Base-by-base conservation (phyloP, 1,139 yeast species). In the Kurtzmaniella natalensis region DNA sequence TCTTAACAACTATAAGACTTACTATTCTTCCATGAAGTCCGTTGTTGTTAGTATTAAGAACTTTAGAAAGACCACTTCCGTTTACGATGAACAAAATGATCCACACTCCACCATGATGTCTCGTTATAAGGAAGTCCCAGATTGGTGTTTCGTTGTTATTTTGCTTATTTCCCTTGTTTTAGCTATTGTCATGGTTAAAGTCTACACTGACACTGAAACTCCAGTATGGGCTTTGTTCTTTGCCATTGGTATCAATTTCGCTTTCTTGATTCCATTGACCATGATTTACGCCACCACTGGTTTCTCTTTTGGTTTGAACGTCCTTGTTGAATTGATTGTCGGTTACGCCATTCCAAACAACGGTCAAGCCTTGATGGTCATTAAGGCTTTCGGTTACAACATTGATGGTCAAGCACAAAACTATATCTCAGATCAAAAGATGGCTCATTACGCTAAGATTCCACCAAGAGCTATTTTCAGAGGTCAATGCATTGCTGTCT, bases 391-490 rank as follows among this genome's bases (percentile, higher is more conserved):
- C 38, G 81, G 81, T 15, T 66, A 68, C 43, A 75, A 74, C 48
- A 72, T 75, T 42, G 73, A 68, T 51, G 73, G 71, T 3, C 81
- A 76, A 51, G 78, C 81, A 7, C 72, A 72, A 31, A 63, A 59
- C 46, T 76, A 67, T 51, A 57, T 73, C 31, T 50, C 70, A 2
- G 72, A 71, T 43, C 71, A 72, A 53, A 77, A 76, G 50, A 47
- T 68, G 58, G 81, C 74, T 2, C 82, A 76, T 50, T 77, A 77
- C 47, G 55, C 70, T 16, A 75, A 72, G 40, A 51, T 79, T 30
- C 78, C 84, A 9, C 85, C 85, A 28, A 58, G 78, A 41, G 73
- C 84, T 0, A 53, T 78, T 40, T 79, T 78, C 60, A 64, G 82
- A 44, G 70, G 72, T 19, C 85, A 78, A 55, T 47, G 78, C 39